Base-by-base conservation (phyloP, 768 basidiomycete species). In the Tylopilus felleus region DNA sequence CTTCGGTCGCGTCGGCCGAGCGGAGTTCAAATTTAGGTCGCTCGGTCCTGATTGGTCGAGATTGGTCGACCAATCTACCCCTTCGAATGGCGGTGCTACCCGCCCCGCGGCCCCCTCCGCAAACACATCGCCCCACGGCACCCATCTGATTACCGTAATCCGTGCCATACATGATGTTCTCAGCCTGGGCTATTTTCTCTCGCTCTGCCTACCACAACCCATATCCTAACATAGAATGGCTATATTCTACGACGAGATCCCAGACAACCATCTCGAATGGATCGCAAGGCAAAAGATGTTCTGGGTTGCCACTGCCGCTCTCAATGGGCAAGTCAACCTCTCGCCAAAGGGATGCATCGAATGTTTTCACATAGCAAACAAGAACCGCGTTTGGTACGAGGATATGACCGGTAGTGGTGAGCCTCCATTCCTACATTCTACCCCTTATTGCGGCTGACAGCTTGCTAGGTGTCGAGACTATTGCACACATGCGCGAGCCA, bases 291-390 rank as follows among this genome's bases (percentile, higher is more conserved):
- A 88, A 66, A 76, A 86, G 49, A 72, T 88, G 54, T 88, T 88
- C 65, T 88, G 84, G 81, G 85, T 90, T 12, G 85, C 83, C 0
- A 80, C 83, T 2, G 82, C 84, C 0, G 85, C 86, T 13, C 77
- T 87, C 19, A 75, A 80, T 12, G 86, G 84, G 0, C 82, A 84
- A 47, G 76, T 90, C 43, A 88, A 88, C 59, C 65, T 88, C 23
- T 86, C 84, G 0, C 85, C 86, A 0, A 88, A 88, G 60, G 83
- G 82, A 42, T 71, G 78, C 25, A 69, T 76, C 55, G 80, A 80
- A 8, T 80, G 79, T 4, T 86, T 90, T 62, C 84, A 84, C 33
- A 33, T 33, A 7, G 12, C 9, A 14, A 16, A 14, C 52, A 67
- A 76, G 19, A 79, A 74, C 39, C 71, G 68, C 43, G 82, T 84